A percentile compares a stretch with the other conserved stretches of the same genome.
Evolutionary conservation across 345 rosid genomes (phyloP).

Genomic region (Rhizophora mangle): DNA sequence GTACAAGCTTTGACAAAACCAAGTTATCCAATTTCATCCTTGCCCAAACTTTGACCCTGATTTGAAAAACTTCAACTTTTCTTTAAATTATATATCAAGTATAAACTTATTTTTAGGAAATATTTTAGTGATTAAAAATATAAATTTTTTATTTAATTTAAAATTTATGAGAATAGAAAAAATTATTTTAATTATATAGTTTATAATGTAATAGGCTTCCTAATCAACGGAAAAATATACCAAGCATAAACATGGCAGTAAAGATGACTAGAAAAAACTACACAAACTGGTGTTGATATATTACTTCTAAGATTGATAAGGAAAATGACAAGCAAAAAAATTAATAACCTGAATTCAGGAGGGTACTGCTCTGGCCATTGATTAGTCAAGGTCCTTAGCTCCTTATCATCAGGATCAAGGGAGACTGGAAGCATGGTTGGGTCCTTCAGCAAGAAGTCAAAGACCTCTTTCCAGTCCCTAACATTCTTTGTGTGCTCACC

Average conservation of each 20-base stretch:
- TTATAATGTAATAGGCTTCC: no score
- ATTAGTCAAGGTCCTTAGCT: constrained; percentile 45
- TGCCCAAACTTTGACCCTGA: background rate
- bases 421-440: constrained; percentile 63
- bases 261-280: background rate
- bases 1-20: background rate
- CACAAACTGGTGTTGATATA: background rate
- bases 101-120: no score
- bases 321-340: background rate
- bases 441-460: constrained; percentile 59
- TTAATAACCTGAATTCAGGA: constrained; percentile 52
- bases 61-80: background rate
- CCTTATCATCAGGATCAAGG: constrained; percentile 42
- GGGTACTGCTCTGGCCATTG: constrained; percentile 69
- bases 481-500: constrained; percentile 86
- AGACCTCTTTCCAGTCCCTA: constrained; percentile 89
- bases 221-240: no score
- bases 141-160: no score
- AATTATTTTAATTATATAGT: no score
- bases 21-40: background rate
- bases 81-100: no score
- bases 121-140: no score
- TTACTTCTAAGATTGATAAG: background rate
- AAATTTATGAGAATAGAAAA: no score
- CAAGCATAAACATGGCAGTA: no score